Evolutionary conservation across 176 grass and related monocot genomes (phyloP).

Genomic region (Hordeum marinum): DNA sequence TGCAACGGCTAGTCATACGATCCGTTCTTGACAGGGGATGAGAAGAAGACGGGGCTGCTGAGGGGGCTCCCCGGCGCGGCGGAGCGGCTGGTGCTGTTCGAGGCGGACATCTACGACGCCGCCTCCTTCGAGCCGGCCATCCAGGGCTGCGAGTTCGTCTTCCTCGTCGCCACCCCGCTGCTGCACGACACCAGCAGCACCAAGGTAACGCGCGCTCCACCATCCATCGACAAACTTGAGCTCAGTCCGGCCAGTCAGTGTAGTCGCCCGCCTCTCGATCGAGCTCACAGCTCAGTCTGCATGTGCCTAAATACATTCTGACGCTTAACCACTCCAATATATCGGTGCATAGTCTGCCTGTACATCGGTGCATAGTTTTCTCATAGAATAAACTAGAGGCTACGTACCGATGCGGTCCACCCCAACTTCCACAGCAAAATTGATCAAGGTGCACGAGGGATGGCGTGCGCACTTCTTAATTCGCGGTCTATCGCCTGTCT

Average conservation of each 20-base stretch:
- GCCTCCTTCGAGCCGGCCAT: slow-evolving; percentile 52
- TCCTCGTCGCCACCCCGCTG: slow-evolving; percentile 56
- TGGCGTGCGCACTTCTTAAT: neutral
- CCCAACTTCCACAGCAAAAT: neutral
- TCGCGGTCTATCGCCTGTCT: neutral
- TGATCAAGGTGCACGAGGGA: neutral
- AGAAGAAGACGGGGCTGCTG: slow-evolving; percentile 41
- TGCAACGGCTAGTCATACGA: neutral
- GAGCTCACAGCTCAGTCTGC: neutral
- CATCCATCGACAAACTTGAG: neutral
- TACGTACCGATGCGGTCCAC: neutral
- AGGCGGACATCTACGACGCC: slow-evolving; percentile 58
- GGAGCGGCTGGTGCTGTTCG: slow-evolving; percentile 48
- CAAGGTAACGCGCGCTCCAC: slow-evolving; percentile 42
- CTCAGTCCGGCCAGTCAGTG: neutral
- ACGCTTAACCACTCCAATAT: too few species aligned
- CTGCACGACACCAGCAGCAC: slow-evolving; percentile 21
- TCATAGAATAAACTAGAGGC: neutral
- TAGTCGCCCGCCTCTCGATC: neutral
- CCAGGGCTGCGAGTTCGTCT: slow-evolving; percentile 56
- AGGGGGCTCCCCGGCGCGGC: slow-evolving; percentile 36
- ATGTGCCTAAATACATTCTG: neutral
- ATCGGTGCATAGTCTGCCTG: neutral
- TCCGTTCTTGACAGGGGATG: slow-evolving; percentile 22
- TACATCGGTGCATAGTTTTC: neutral